phyloP scores from a whole-genome alignment of 106 monocot genomes.

The Allium sativum region DNA sequence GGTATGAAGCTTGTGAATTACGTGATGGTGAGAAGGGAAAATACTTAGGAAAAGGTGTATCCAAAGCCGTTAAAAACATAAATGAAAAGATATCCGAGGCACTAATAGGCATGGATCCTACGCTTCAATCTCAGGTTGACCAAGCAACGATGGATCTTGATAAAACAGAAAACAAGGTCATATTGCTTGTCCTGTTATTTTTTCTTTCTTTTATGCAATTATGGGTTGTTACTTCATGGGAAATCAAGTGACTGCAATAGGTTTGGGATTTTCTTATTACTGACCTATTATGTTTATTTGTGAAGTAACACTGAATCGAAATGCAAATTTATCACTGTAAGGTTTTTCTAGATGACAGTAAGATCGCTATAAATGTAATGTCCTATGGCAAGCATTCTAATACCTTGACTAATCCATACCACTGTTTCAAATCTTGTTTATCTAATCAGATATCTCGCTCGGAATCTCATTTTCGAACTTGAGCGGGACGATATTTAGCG shows the following conservation, averaged over 20 bases:
- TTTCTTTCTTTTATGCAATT: not conserved
- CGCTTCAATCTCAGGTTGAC: conserved; percentile 66
- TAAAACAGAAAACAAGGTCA: conserved; percentile 11
- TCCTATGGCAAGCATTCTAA: too few relatives aligned
- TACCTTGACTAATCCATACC: too few relatives aligned
- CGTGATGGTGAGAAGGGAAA: conserved; percentile 78
- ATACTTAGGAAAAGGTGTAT: conserved; percentile 79
- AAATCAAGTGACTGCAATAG: not conserved
- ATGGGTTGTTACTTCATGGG: not conserved
- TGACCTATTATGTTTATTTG: too few relatives aligned
- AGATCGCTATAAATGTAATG: too few relatives aligned
- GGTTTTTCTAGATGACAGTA: too few relatives aligned
- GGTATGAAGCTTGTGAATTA: conserved; percentile 62
- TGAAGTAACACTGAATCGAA: too few relatives aligned
- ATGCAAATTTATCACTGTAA: too few relatives aligned
- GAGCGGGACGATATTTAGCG: too few relatives aligned
- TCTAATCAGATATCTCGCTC: too few relatives aligned
- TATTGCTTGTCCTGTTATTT: not conserved
- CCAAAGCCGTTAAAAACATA: conserved; percentile 71
- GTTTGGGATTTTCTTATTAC: not conserved
- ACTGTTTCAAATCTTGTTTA: too few relatives aligned
- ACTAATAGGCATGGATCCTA: conserved; percentile 90
- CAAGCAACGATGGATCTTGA: conserved; percentile 13
- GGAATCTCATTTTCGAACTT: too few relatives aligned
- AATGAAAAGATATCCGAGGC: conserved; percentile 92